Base-by-base conservation (phyloP, 2,329 filamentous ascomycete species). In the Colletotrichum theobromicola region DNA sequence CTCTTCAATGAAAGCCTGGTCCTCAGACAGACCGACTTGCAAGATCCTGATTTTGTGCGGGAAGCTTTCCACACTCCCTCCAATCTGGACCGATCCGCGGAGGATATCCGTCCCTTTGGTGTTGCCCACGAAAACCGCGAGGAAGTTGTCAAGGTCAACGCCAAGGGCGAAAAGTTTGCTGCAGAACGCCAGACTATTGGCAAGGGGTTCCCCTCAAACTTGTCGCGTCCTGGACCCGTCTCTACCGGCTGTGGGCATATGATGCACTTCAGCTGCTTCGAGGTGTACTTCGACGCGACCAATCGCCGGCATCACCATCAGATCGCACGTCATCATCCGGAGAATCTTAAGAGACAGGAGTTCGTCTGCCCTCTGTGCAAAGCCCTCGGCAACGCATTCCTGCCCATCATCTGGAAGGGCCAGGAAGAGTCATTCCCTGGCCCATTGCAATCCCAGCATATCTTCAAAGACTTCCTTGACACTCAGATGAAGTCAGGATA, bases 341-440 rank as follows among this genome's bases (percentile, higher is more conserved):
- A 99, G 82, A 90, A 93, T 70, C 89, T 95, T 3, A 88, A 90
- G 24, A 88, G 91, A 57, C 94, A 97, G 76, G 97, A 99, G 79
- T 99, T 99, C 82, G 94, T 98, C 69, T 99, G 97, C 79, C 97
- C 97, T 2, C 88, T 99, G 1, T 99, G 97, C 87, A 99, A 99
- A 84, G 97, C 97, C 5, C 88, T 99, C 1, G 97, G 97, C 4
- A 99, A 99, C 81, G 91, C 95, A 0, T 99, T 99, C 85, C 83
- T 99, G 46, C 97, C 97, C 0, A 95, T 99, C 76, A 93, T 98
- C 46, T 99, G 97, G 97, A 97, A 96, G 82, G 94, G 94, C 30
- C 93, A 97, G 80, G 94, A 97, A 78, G 94, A 98, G 81, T 91
- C 92, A 2, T 95, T 96, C 76, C 93, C 95, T 1, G 93, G 94